Percentiles rank a stretch among this genome's conserved stretches.
Evolutionary conservation across 192 early-diverging fungal genomes (phyloP).

Genomic region (Radiomyces spectabilis): DNA sequence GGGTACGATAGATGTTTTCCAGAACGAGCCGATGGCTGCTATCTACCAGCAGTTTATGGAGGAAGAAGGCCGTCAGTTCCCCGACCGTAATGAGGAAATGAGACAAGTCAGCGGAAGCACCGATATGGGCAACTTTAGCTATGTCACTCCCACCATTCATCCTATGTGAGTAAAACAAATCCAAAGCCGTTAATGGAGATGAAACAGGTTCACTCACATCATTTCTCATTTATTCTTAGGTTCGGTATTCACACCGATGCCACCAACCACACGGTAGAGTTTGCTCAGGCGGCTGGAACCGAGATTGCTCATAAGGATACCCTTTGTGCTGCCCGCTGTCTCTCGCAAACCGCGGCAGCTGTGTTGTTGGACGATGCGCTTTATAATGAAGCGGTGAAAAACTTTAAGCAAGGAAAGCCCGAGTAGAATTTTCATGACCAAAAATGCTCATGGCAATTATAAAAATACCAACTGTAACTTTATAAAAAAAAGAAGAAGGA

Average conservation of each 20-base stretch:
- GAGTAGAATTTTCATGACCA: too few species aligned
- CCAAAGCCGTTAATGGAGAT: too few species aligned
- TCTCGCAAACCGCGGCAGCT: constrained; percentile 39
- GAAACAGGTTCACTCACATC: too few species aligned
- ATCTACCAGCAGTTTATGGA: constrained; percentile 42
- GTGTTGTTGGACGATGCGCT: constrained; percentile 35
- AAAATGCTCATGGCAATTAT: too few species aligned
- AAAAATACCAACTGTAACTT: too few species aligned
- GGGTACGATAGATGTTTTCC: constrained; percentile 45
- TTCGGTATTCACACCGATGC: constrained; percentile 38
- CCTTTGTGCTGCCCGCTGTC: constrained; percentile 41
- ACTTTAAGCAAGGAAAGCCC: constrained; percentile 30
- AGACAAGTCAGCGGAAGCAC: constrained; percentile 41
- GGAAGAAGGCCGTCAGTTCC: constrained; percentile 27
- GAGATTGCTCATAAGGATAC: constrained; percentile 45
- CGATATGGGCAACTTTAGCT: constrained; percentile 70
- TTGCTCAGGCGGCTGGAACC: constrained; percentile 46
- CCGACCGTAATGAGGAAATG: constrained; percentile 25
- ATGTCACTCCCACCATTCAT: constrained; percentile 54
- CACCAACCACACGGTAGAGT: constrained; percentile 54
- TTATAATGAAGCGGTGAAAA: constrained; percentile 29
- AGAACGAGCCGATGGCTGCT: constrained; percentile 45
- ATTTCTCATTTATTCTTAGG: too few species aligned
- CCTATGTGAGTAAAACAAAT: constrained; percentile 16
- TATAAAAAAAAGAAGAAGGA: too few species aligned